Evolutionary conservation across 345 rosid genomes (phyloP).

Genomic region (Citrus sp.): DNA sequence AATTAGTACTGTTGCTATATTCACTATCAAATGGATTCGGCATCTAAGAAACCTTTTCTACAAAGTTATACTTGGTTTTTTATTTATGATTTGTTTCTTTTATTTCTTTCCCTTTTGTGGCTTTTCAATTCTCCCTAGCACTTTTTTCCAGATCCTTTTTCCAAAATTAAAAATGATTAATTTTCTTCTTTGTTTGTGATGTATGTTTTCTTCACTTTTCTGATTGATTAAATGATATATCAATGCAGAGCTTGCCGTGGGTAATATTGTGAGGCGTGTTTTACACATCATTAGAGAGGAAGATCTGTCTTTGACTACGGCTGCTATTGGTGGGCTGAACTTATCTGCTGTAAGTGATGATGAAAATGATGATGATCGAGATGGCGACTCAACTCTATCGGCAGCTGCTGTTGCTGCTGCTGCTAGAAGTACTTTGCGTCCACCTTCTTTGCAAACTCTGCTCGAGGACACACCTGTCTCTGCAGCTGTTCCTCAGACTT

Average conservation of each 20-base stretch:
- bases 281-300: constrained; percentile 96
- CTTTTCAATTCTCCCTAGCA: neutral
- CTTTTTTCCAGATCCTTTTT: neutral
- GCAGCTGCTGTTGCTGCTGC: constrained; percentile 95
- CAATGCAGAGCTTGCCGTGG: constrained; percentile 95
- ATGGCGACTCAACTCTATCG: constrained; percentile 62
- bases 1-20: neutral
- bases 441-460: constrained; percentile 89
- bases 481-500: constrained; percentile 58
- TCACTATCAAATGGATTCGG: neutral
- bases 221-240: constrained; percentile 2
- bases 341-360: constrained; percentile 75
- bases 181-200: neutral
- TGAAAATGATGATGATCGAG: constrained; percentile 50
- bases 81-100: neutral
- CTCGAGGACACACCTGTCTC: constrained; percentile 81
- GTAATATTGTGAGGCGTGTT: constrained; percentile 91
- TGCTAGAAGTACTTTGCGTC: constrained; percentile 84
- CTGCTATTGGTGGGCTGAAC: constrained; percentile 75
- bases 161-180: neutral
- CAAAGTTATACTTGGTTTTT: neutral
- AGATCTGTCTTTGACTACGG: constrained; percentile 75
- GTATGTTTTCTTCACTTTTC: neutral
- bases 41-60: neutral
- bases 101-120: neutral